phyloP scores from a whole-genome alignment of 176 grass and related monocot species.

The Cocos nucifera region DNA sequence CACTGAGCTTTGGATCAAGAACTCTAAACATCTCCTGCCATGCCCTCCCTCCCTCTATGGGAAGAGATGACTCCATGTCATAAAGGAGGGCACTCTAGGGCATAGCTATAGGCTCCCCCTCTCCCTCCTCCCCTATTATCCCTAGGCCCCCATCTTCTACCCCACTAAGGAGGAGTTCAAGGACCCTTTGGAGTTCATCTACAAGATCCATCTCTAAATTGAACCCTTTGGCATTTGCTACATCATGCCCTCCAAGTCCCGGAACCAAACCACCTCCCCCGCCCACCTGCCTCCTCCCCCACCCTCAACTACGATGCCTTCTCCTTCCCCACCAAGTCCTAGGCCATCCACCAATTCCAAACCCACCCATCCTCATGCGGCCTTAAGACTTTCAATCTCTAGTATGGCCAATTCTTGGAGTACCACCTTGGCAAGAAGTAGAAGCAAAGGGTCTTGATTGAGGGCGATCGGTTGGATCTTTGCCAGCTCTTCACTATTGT shows the following conservation, averaged over 20 bases:
- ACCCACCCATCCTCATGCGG: conserved; percentile 37
- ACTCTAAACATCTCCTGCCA: background rate
- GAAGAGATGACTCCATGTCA: conserved; percentile 17
- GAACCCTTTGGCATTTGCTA: conserved; percentile 83
- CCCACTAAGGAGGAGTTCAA: conserved; percentile 43
- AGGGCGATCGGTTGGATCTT: conserved; percentile 62
- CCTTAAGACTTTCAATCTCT: conserved; percentile 67
- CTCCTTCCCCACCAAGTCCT: conserved; percentile 66
- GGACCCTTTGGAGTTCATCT: conserved; percentile 29
- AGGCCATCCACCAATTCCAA: conserved; percentile 46
- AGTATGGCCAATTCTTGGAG: conserved; percentile 54
- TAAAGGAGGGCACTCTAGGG: conserved; percentile 15
- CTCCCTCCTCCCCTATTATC: conserved; percentile 6
- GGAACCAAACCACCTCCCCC: background rate
- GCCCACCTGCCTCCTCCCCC: conserved; percentile 18
- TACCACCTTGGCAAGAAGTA: conserved; percentile 11
- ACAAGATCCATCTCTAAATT: conserved; percentile 42
- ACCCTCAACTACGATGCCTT: conserved; percentile 33
- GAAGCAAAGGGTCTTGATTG: conserved; percentile 34
- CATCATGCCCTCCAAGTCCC: conserved; percentile 58
- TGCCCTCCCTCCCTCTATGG: conserved; percentile 14
- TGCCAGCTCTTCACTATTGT: conserved; percentile 72
- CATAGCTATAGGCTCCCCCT: background rate
- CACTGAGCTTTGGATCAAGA: no score
- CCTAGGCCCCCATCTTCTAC: conserved; percentile 54